These are phyloP conservation scores for Baorangia bicolor DNA, from an alignment of 768 basidiomycete species.

Conservation along the genomic window DNA sequence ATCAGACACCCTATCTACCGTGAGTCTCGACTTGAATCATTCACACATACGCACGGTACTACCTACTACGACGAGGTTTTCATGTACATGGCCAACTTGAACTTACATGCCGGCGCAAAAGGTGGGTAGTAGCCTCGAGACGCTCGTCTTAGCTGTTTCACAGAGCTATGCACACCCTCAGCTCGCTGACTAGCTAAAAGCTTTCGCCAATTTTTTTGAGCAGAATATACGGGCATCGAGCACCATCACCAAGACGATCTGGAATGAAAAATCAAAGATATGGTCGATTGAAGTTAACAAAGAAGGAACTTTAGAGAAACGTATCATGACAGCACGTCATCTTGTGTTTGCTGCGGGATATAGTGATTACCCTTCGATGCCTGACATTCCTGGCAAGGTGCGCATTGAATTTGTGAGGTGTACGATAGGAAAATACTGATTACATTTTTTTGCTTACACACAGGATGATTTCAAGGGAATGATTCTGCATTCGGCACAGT, in stretches of 20 bases:
- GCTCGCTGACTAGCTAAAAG: slow-evolving; percentile 62
- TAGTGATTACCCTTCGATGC: slow-evolving; percentile 38
- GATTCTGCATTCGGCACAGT: not conserved
- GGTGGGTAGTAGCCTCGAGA: not conserved
- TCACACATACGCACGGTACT: no score
- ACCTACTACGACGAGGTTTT: slow-evolving; percentile 49
- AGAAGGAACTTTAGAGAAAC: slow-evolving; percentile 33
- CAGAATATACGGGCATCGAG: slow-evolving; percentile 58
- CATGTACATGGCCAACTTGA: slow-evolving; percentile 48
- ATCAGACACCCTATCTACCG: no score
- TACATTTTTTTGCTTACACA: not conserved
- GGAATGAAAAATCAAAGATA: slow-evolving; percentile 36
- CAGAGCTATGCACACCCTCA: slow-evolving; percentile 11
- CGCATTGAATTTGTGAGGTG: not conserved
- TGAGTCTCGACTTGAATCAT: no score
- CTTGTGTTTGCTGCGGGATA: slow-evolving; percentile 55
- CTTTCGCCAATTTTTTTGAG: slow-evolving; percentile 54
- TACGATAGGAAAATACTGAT: not conserved
- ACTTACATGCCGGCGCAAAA: slow-evolving; percentile 42
- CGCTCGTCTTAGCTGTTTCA: not conserved
- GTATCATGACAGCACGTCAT: slow-evolving; percentile 37
- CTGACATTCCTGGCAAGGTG: slow-evolving; percentile 28
- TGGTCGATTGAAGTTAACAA: no score
- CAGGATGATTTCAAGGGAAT: not conserved
- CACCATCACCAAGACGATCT: slow-evolving; percentile 33